Evolutionary conservation across 2,329 filamentous ascomycete species (phyloP), one percentile per base, ranked within the genome.

Genomic region (Onygenales sp.): DNA sequence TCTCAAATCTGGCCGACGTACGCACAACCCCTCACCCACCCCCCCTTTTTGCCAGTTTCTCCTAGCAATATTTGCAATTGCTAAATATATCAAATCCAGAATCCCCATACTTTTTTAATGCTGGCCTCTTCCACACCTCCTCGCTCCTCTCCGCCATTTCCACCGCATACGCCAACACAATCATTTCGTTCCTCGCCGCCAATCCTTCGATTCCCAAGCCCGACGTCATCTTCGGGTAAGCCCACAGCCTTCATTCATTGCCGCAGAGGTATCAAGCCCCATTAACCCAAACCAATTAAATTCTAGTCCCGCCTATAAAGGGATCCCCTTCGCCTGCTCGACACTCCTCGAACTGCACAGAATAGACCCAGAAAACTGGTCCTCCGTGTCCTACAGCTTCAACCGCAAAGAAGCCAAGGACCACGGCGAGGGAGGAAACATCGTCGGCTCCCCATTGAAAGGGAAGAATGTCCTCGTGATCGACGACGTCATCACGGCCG

Each of bases 41-140:
- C 13, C 31, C 6, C 44, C 10, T 33, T n/a, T 14, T 10, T 34
- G 6, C 7, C 33, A 34, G 7, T 8, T 17, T 33, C 34, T 14
- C 14, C 31, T 17, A 27, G 14, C 7, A 21, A 17, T 9, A 7
- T 31, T n/a, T 9, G 31, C 27, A 10, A 40, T 49, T 49, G 36
- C 36, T 49, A 36, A 49, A 27, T 27, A 27, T n/a, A 40, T 42
- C 14, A 14, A 10, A 3, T 9, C 36, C 13, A 49, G 67, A 71
- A 63, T 95, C 90, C 10, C 93, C 93, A 42, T 97, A 97, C 80
- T 97, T 97, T 78, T 95, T 97, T 83, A 96, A 95, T 72, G 90
- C 91, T 46, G 90, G 91, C 56, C 83, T 88, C 63, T 94, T 97
- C 73, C 89, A 93, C 77, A 85, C 84, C 51, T 86, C 86, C 21